Evolutionary conservation across 2,329 filamentous ascomycete species (phyloP).

Genomic region (Arthrinium puccinioides): DNA sequence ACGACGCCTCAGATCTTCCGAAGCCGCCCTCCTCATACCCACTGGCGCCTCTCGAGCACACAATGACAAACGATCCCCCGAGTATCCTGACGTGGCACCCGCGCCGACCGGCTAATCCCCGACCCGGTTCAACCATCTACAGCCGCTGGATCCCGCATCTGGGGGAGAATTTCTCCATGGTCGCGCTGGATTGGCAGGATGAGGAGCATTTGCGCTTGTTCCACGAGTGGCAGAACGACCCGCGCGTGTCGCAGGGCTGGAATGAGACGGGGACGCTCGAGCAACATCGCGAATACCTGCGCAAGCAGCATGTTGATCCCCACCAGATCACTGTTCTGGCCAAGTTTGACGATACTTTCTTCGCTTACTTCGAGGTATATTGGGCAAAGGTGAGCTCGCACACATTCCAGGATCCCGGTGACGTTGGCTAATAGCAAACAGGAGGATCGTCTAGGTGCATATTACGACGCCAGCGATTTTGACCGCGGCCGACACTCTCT

Average conservation of each 20-base stretch:
- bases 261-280: slow-evolving; percentile 71
- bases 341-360: slow-evolving; percentile 61
- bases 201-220: slow-evolving; percentile 61
- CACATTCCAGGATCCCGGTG: slow-evolving; percentile 2
- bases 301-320: slow-evolving; percentile 60
- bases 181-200: slow-evolving; percentile 62
- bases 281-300: slow-evolving; percentile 66
- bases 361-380: slow-evolving; percentile 76
- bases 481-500: slow-evolving; percentile 53
- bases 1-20: slow-evolving; percentile 25
- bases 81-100: slow-evolving; percentile 51
- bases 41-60: slow-evolving; percentile 40
- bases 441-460: slow-evolving; percentile 49
- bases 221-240: slow-evolving; percentile 78
- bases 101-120: slow-evolving; percentile 63
- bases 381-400: slow-evolving; percentile 52
- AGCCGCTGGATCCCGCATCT: slow-evolving; percentile 73
- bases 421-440: slow-evolving; percentile 13
- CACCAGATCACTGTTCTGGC: slow-evolving; percentile 66
- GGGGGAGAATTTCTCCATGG: slow-evolving; percentile 69
- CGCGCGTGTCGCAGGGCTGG: slow-evolving; percentile 73
- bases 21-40: slow-evolving; percentile 37
- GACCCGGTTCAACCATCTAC: slow-evolving; percentile 64
- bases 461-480: slow-evolving; percentile 48
- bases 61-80: slow-evolving; percentile 28